These are phyloP conservation scores for Botryotinia narcissicola DNA, from an alignment of 2,329 filamentous ascomycete species.

Conservation along the genomic window DNA sequence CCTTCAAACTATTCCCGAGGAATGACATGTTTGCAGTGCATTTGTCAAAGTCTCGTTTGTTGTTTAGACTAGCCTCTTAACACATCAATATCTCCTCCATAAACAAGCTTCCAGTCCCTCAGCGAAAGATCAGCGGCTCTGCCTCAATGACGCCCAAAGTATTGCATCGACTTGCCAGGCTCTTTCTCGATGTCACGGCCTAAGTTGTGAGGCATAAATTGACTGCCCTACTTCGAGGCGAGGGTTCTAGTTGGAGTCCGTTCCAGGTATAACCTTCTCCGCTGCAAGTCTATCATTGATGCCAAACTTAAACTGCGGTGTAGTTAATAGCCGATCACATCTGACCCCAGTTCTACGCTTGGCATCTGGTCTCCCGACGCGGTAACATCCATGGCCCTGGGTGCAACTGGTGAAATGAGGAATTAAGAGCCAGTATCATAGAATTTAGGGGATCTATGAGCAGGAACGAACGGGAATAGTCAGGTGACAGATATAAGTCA, in stretches of 20 bases:
- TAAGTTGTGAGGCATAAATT: not conserved
- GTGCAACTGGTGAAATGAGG: not conserved
- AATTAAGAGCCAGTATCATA: not conserved
- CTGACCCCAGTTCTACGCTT: not conserved
- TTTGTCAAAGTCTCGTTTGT: not conserved
- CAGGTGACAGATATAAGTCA: not conserved
- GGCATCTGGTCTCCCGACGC: not conserved
- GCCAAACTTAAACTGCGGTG: not conserved
- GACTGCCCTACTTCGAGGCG: not conserved
- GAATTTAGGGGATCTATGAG: not conserved
- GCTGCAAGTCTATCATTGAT: not conserved
- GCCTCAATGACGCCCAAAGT: not conserved
- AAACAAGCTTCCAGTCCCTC: not conserved
- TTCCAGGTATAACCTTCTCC: not conserved
- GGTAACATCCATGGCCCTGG: not conserved
- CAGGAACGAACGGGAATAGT: not conserved
- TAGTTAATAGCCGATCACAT: not conserved
- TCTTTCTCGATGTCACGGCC: not conserved
- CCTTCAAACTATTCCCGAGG: constrained; percentile 15
- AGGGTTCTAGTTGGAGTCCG: not conserved
- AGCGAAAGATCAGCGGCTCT: not conserved
- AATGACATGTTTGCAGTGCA: not conserved
- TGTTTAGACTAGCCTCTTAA: not conserved
- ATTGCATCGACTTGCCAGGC: not conserved
- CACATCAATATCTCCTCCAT: not conserved